Conservation (phyloP, 352 stramenopile species). For the Pythium pectinolyticum region DNA sequence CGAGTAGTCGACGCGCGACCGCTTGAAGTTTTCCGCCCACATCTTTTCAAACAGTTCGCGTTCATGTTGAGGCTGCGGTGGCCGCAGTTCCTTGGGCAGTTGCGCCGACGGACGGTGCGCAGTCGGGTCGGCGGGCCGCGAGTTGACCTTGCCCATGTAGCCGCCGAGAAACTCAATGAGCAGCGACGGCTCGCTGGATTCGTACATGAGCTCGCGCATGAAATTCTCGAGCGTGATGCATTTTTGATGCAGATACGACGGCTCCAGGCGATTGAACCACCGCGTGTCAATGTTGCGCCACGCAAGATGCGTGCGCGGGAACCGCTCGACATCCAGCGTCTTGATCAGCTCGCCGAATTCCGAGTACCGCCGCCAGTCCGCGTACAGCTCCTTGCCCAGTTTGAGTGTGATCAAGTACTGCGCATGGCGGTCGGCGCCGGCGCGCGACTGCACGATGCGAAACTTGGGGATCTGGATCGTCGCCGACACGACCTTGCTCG, state of each 20-base stretch:
- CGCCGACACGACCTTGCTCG: constrained; percentile 75
- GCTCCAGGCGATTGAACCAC: constrained; percentile 87
- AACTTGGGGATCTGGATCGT: constrained; percentile 87
- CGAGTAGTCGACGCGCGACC: constrained; percentile 81
- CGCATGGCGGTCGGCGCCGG: constrained; percentile 76
- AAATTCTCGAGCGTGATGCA: constrained; percentile 89
- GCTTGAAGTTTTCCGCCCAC: constrained; percentile 96
- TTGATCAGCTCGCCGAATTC: constrained; percentile 87
- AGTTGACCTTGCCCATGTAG: constrained; percentile 78
- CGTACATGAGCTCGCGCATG: constrained; percentile 88
- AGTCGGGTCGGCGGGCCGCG: constrained; percentile 59
- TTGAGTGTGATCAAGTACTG: constrained; percentile 89
- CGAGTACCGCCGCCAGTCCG: constrained; percentile 87
- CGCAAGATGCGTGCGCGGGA: constrained; percentile 58
- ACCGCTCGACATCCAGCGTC: constrained; percentile 63
- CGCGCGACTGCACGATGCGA: constrained; percentile 83
- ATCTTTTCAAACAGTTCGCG: constrained; percentile 95
- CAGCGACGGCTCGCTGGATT: constrained; percentile 69
- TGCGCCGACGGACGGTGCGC: constrained; percentile 69
- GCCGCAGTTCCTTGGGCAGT: constrained; percentile 85
- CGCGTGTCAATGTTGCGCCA: constrained; percentile 80
- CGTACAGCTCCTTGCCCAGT: constrained; percentile 83
- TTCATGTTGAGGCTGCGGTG: constrained; percentile 92
- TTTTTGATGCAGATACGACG: constrained; percentile 86
- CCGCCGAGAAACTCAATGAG: constrained; percentile 84